Evolutionary conservation across 768 basidiomycete genomes (phyloP).

Genomic region (Mrakia gelida): DNA sequence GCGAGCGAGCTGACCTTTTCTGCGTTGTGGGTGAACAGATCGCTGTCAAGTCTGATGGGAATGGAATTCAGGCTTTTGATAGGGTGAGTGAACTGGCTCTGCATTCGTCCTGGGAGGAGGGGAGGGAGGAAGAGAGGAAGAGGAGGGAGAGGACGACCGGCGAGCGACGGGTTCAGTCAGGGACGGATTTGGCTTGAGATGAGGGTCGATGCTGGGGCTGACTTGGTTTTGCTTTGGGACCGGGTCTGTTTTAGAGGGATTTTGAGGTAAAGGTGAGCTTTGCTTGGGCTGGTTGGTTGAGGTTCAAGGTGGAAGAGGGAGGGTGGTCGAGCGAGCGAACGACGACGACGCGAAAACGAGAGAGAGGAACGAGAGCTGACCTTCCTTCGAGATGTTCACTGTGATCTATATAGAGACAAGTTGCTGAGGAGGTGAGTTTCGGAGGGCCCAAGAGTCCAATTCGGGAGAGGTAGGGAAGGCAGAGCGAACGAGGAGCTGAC

Average conservation of each 20-base stretch:
- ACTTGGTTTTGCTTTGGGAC: neutral
- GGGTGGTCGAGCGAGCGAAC: neutral
- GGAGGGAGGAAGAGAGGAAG: neutral
- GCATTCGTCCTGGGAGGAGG: neutral
- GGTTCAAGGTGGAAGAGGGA: neutral
- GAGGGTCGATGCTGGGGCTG: no score
- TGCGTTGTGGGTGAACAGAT: neutral
- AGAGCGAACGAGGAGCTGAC: neutral
- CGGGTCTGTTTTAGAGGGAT: neutral
- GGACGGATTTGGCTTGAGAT: neutral
- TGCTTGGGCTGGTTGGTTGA: neutral
- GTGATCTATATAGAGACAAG: neutral
- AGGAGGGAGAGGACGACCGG: neutral
- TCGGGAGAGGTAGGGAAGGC: no score
- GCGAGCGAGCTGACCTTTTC: neutral
- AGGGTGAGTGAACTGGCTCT: no score
- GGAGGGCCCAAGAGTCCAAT: no score
- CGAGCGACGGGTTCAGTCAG: neutral
- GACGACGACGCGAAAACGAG: neutral
- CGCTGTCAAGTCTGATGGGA: neutral
- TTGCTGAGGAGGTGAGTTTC: neutral
- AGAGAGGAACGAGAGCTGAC: neutral
- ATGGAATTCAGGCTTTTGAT: neutral
- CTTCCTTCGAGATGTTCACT: neutral
- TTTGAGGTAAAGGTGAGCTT: neutral